A percentile compares a stretch with the other conserved stretches of the same genome.
Conservation (phyloP, 1,284 basidiomycete species). For the Pseudozyma thailandica region DNA sequence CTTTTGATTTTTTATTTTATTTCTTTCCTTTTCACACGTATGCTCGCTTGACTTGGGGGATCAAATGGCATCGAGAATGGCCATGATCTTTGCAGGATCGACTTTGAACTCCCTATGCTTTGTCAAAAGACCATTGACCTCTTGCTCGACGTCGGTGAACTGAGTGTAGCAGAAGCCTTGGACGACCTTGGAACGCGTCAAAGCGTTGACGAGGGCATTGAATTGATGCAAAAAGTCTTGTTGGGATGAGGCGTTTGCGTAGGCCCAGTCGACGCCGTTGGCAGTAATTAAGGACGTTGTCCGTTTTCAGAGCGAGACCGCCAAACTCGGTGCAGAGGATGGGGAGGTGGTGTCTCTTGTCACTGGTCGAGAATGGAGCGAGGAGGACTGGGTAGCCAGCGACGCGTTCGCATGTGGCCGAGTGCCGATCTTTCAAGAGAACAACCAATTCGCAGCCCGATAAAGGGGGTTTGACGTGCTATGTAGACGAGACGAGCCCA, state of each 20-base stretch:
- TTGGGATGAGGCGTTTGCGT: conserved; percentile 26
- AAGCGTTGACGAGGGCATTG: conserved; percentile 24
- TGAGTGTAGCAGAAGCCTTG: conserved; percentile 57
- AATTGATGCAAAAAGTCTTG: conserved; percentile 32
- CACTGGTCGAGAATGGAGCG: conserved; percentile 7
- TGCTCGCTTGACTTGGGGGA: background rate
- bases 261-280: conserved; percentile 38
- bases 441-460: no score
- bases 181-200: conserved; percentile 21
- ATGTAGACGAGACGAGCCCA: background rate
- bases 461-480: no score
- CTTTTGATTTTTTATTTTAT: background rate
- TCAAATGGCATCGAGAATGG: conserved; percentile 39
- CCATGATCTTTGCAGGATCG: conserved; percentile 32
- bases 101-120: conserved; percentile 39
- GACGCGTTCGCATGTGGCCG: conserved; percentile 15
- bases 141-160: conserved; percentile 45
- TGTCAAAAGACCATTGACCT: conserved; percentile 50
- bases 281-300: conserved; percentile 15
- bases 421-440: conserved; percentile 9
- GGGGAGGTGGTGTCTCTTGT: conserved; percentile 20
- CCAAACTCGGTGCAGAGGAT: conserved; percentile 53
- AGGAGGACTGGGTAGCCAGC: conserved; percentile 28
- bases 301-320: conserved; percentile 27
- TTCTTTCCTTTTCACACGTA: background rate